Conservation (phyloP, 371 early-diverging fungal genomes). For the Rhizopus delemar region DNA sequence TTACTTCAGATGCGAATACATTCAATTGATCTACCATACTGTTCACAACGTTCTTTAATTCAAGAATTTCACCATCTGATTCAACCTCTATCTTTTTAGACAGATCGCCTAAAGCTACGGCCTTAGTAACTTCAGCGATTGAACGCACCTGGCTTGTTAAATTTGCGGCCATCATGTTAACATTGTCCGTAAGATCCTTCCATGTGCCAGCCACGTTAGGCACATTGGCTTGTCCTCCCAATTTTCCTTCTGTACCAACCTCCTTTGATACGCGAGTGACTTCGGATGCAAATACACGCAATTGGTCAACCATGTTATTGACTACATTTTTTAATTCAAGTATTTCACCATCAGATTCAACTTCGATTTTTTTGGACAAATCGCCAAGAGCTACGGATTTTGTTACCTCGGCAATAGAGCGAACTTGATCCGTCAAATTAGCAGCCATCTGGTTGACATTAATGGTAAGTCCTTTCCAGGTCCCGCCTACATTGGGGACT, state of each 20-base stretch:
- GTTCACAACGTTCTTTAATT: constrained; percentile 36
- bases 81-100: constrained; percentile 29
- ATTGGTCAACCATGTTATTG: constrained; percentile 42
- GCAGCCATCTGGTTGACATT: constrained; percentile 63
- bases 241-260: constrained; percentile 57
- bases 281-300: constrained; percentile 20
- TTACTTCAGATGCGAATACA: constrained; percentile 38
- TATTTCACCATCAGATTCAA: constrained; percentile 37
- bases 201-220: constrained; percentile 59
- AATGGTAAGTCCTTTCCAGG: constrained; percentile 56
- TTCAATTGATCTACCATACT: constrained; percentile 46
- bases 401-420: constrained; percentile 51
- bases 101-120: constrained; percentile 55
- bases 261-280: constrained; percentile 49
- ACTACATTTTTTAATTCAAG: constrained; percentile 45
- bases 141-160: constrained; percentile 54
- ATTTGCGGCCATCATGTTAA: constrained; percentile 58
- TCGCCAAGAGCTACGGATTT: constrained; percentile 55
- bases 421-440: constrained; percentile 59
- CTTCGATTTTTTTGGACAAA: constrained; percentile 44
- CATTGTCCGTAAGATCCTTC: constrained; percentile 62
- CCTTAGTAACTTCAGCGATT: constrained; percentile 55
- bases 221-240: constrained; percentile 43
- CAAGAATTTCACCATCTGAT: constrained; percentile 31
- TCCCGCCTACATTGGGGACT: constrained; percentile 51